Percentiles rank a stretch among this genome's conserved stretches.
Evolutionary conservation across 495 filamentous ascomycete species (phyloP).

Genomic region (Aspergillus diversus): DNA sequence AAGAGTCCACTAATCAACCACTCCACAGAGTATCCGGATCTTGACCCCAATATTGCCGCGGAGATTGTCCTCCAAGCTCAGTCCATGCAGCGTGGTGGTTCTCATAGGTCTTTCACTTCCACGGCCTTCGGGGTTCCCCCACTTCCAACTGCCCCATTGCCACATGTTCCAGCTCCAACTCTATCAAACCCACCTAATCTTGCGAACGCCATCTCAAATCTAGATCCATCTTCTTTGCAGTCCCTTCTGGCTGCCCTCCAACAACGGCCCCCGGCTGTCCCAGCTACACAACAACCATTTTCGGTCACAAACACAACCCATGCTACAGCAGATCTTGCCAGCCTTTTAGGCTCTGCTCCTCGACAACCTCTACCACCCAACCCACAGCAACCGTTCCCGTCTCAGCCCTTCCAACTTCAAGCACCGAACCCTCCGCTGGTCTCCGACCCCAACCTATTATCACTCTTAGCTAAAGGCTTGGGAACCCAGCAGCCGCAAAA

Average conservation of each 20-base stretch:
- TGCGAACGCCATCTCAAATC: slow-evolving; percentile 54
- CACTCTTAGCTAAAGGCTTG: slow-evolving; percentile 48
- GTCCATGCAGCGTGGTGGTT: slow-evolving; percentile 51
- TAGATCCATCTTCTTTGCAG: slow-evolving; percentile 74
- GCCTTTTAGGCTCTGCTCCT: slow-evolving; percentile 55
- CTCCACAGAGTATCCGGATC: slow-evolving; percentile 69
- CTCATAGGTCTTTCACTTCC: slow-evolving; percentile 47
- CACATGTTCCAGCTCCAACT: slow-evolving; percentile 36
- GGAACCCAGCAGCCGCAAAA: slow-evolving; percentile 46
- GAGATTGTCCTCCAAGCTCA: slow-evolving; percentile 81
- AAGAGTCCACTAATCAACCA: slow-evolving; percentile 22
- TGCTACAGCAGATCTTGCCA: slow-evolving; percentile 59
- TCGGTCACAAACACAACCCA: slow-evolving; percentile 32
- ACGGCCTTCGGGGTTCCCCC: slow-evolving; percentile 48
- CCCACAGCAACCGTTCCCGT: slow-evolving; percentile 38
- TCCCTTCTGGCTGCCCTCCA: slow-evolving; percentile 66
- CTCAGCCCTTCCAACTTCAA: slow-evolving; percentile 41
- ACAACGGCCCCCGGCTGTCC: slow-evolving; percentile 49
- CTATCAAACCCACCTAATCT: slow-evolving; percentile 46
- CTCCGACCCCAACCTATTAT: slow-evolving; percentile 48
- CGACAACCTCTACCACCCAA: slow-evolving; percentile 44
- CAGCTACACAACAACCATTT: slow-evolving; percentile 44
- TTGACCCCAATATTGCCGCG: slow-evolving; percentile 75
- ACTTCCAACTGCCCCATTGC: slow-evolving; percentile 39
- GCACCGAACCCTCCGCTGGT: slow-evolving; percentile 37